These are phyloP conservation scores for Fusarium stilboides DNA, from an alignment of 2,329 filamentous ascomycete genomes.

Conservation along the genomic window DNA sequence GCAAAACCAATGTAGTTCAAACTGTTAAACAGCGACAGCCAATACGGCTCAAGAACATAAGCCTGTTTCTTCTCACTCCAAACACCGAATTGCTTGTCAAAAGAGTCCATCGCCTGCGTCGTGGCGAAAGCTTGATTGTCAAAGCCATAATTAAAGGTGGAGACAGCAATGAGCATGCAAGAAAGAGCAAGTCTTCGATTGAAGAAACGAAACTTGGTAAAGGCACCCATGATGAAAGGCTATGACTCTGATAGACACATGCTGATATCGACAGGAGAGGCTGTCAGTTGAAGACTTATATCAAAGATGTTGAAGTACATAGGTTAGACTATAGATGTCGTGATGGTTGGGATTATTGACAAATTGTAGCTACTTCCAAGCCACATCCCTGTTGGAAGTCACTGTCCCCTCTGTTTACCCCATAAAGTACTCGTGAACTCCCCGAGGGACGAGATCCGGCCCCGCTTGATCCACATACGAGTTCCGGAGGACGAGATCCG, in stretches of 20 bases:
- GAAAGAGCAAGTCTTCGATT: conserved; percentile 40
- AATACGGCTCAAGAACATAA: conserved; percentile 52
- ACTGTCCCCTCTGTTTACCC: neutral
- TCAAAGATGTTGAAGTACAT: neutral
- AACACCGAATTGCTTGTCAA: conserved; percentile 54
- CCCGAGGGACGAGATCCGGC: conserved; percentile 16
- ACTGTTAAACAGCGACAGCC: conserved; percentile 56
- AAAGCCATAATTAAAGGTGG: conserved; percentile 59
- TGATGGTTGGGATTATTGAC: conserved; percentile 40
- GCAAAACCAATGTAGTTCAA: conserved; percentile 56
- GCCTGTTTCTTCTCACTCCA: conserved; percentile 41
- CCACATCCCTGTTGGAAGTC: neutral
- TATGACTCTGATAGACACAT: neutral
- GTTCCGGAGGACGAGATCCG: conserved; percentile 15
- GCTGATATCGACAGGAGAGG: neutral
- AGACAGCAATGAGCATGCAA: conserved; percentile 54
- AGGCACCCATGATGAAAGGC: conserved; percentile 29
- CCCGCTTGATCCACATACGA: neutral
- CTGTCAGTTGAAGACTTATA: conserved; percentile 18
- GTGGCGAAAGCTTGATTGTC: conserved; percentile 57
- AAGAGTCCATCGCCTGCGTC: conserved; percentile 56
- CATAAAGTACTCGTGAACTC: neutral
- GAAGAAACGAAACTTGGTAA: conserved; percentile 46
- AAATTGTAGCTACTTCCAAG: neutral
- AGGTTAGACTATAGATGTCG: conserved; percentile 28